Evolutionary conservation across 345 rosid genomes (phyloP), one percentile per base, ranked within the genome.

Genomic region (Turnera subulata): DNA sequence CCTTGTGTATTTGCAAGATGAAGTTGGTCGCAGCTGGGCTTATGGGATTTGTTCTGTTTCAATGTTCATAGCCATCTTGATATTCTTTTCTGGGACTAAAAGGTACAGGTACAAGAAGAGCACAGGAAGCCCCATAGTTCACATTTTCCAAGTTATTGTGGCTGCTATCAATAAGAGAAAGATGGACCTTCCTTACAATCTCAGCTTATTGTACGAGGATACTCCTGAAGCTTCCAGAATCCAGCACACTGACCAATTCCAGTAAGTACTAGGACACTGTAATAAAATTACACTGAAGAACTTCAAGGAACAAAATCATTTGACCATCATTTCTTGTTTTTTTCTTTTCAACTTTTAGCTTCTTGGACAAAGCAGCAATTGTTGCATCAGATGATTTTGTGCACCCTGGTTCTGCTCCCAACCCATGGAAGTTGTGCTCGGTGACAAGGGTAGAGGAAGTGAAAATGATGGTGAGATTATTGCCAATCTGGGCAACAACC

Each of bases 71-170:
- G 91, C 94, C 22, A 64, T 88, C 26, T 8, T 65, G 53, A 24
- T 85, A 39, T 78, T 91, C 66, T 65, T 88, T 39, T 80, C 73
- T 4, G 91, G 94, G 44, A 81, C 75, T 8, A 81, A 70, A 55
- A 75, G 65, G 19, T 91, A 83, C 43, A 75, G 97, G 59, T 88
- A 83, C 64, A 88, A 91, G 84, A 83, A 82, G 55, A 69, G 86
- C 66, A 38, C 47, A 66, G 94, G 96, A 17, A 91, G 91, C 69
- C 96, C 96, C 4, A 72, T 88, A 13, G 89, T 88, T 32, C 94
- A 83, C 53, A 83, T 91, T 50, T 63, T 74, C 60, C 97, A 91
- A 59, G 91, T 91, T 35, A 59, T 85, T 58, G 82, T 61, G 4
- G 97, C 91, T 50, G 73, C 96, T 6, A 26, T 67, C 22, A 76